phyloP scores from a whole-genome alignment of 1,284 basidiomycete species.

The Ceratobasidium theobromae region DNA sequence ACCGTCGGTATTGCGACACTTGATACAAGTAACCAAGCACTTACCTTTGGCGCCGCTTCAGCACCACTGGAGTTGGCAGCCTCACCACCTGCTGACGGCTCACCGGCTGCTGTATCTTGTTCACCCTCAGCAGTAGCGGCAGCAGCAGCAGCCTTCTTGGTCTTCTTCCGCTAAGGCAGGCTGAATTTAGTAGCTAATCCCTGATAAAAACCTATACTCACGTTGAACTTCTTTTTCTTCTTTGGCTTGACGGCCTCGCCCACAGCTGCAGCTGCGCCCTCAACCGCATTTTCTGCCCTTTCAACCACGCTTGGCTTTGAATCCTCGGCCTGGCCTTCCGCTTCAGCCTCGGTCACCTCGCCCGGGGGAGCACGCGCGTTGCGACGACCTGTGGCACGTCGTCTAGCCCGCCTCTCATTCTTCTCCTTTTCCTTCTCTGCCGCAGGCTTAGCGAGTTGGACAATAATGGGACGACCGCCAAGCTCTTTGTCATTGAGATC shows the following conservation, averaged over 20 bases:
- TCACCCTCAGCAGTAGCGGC: slow-evolving; percentile 44
- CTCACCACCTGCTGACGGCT: slow-evolving; percentile 19
- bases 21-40: background rate
- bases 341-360: slow-evolving; percentile 82
- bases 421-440: slow-evolving; percentile 82
- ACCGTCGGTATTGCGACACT: slow-evolving; percentile 38
- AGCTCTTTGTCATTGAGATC: slow-evolving; percentile 84
- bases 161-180: slow-evolving; percentile 46
- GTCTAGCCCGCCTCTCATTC: slow-evolving; percentile 72
- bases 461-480: slow-evolving; percentile 80
- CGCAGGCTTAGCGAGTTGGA: slow-evolving; percentile 86
- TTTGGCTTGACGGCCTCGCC: slow-evolving; percentile 69
- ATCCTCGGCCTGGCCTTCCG: slow-evolving; percentile 63
- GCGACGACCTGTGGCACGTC: slow-evolving; percentile 69
- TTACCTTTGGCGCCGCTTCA: slow-evolving; percentile 22
- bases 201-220: slow-evolving; percentile 47
- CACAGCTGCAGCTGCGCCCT: slow-evolving; percentile 49
- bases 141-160: slow-evolving; percentile 43
- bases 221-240: slow-evolving; percentile 77
- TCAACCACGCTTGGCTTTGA: background rate
- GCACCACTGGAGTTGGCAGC: slow-evolving; percentile 11
- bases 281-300: slow-evolving; percentile 51
- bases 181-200: slow-evolving; percentile 19
- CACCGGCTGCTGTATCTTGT: slow-evolving; percentile 24
- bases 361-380: slow-evolving; percentile 80